phyloP scores from a whole-genome alignment of 225 moss, liverwort and hornwort species.

The Rhytidiadelphus loreus region DNA sequence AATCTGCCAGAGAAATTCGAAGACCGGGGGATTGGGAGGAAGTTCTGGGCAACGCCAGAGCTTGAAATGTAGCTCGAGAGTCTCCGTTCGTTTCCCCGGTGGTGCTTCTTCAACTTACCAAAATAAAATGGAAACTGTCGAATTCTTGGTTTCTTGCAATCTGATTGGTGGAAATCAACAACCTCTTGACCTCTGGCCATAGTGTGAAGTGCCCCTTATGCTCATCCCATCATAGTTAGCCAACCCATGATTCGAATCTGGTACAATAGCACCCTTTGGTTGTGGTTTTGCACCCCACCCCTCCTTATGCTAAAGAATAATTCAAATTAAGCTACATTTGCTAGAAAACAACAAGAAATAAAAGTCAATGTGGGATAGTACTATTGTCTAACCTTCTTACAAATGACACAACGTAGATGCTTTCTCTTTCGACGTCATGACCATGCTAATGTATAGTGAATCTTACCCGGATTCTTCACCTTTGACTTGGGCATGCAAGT shows the following conservation, averaged over 20 bases:
- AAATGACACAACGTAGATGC: not conserved
- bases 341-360: not conserved
- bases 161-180: too few species aligned
- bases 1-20: not conserved
- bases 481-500: not conserved
- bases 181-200: too few species aligned
- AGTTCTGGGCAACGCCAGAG: too few species aligned
- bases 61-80: too few species aligned
- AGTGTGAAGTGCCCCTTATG: too few species aligned
- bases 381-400: fast-evolving
- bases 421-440: not conserved
- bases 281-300: fast-evolving
- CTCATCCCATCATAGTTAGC: too few species aligned
- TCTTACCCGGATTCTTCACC: fast-evolving
- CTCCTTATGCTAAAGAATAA: not conserved
- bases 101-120: too few species aligned
- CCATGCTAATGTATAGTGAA: not conserved
- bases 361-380: not conserved
- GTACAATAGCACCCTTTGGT: fast-evolving
- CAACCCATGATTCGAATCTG: too few species aligned
- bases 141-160: too few species aligned
- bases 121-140: too few species aligned
- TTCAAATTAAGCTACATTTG: not conserved
- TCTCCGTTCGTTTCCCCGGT: too few species aligned
- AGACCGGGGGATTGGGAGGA: not conserved